Evolutionary conservation across 305 asterid genomes (phyloP), one percentile per base, ranked within the genome.

Genomic region (Plantago lanceolata): DNA sequence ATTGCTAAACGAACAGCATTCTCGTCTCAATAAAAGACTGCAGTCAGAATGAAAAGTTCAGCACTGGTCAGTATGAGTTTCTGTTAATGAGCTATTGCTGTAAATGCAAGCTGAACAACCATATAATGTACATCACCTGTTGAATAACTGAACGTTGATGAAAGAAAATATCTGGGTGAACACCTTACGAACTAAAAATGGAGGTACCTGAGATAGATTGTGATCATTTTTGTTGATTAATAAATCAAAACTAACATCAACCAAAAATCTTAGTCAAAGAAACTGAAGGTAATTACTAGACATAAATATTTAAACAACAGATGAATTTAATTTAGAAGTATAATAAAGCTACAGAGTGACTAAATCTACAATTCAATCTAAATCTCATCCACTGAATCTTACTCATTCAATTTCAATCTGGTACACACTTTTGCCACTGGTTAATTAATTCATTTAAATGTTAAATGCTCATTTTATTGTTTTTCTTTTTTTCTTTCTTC

Each of bases 1-100:
- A 31, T 93, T 93, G 73, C 98, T 93, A 72, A 93, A 93, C 20
- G 99, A 93, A 75, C 99, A 93, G 78, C 99, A 93, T 78, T 93
- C 99, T 78, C 99, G 85, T 77, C 99, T 87, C 69, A 93, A 78
- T 71, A 93, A 75, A 70, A 93, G 95, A 63, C 99, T 93, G 82
- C 73, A 79, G 69, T 57, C 64, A 57, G 57, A 63, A 70, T 56
- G 44, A 24, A 24, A 24, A 1, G 28, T 24, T 24, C 28, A 56
- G 48, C 40, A 68, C 65, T 66, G 70, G 68, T 51, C 28, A 24
- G 28, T 24, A 24, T 54, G 61, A 21, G 33, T 19, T 69, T 50
- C 44, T 9, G 55, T 29, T 49, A 35, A 68, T 33, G 62, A 61
- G 66, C 28, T 40, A 40, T 59, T 72, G 48, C 57, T 54, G 31